phyloP scores from a whole-genome alignment of 805 yeast species.

The Candida chilensis region DNA sequence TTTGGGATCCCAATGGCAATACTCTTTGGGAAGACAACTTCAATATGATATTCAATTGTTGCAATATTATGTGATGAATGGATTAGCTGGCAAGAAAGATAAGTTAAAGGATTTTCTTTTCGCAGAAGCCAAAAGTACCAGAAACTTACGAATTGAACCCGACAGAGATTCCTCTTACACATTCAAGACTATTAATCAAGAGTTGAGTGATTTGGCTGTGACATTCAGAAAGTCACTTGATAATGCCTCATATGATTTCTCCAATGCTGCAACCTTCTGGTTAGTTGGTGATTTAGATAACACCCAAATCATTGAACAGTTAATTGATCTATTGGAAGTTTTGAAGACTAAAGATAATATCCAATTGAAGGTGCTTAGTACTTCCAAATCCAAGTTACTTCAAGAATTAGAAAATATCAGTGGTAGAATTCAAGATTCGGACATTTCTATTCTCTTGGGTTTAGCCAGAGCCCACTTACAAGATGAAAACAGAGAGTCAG shows the following conservation, averaged over 20 bases:
- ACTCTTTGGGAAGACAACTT: constrained; percentile 40
- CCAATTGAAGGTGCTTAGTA: constrained; percentile 28
- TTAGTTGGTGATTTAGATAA: constrained; percentile 49
- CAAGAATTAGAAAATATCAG: not conserved
- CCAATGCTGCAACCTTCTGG: constrained; percentile 26
- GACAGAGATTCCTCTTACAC: constrained; percentile 18
- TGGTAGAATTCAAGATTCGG: not conserved
- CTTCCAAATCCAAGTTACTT: constrained; percentile 6
- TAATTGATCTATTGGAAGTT: constrained; percentile 22
- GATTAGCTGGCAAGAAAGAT: constrained; percentile 11
- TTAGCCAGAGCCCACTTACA: not conserved
- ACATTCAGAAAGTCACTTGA: constrained; percentile 12
- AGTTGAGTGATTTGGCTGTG: constrained; percentile 13
- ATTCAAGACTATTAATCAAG: constrained; percentile 18
- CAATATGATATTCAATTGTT: constrained; percentile 39
- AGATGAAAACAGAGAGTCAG: constrained; percentile 1
- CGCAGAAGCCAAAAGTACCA: constrained; percentile 23
- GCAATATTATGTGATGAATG: constrained; percentile 13
- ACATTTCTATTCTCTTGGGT: not conserved
- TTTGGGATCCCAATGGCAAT: constrained; percentile 47
- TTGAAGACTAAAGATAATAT: constrained; percentile 16
- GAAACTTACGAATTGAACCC: constrained; percentile 35
- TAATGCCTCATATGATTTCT: not conserved
- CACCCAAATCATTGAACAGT: constrained; percentile 27
- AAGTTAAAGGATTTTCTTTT: constrained; percentile 31